A percentile compares a stretch with the other conserved stretches of the same genome.
Conservation (phyloP, 306 rosid species). For the Rosa chinensis region DNA sequence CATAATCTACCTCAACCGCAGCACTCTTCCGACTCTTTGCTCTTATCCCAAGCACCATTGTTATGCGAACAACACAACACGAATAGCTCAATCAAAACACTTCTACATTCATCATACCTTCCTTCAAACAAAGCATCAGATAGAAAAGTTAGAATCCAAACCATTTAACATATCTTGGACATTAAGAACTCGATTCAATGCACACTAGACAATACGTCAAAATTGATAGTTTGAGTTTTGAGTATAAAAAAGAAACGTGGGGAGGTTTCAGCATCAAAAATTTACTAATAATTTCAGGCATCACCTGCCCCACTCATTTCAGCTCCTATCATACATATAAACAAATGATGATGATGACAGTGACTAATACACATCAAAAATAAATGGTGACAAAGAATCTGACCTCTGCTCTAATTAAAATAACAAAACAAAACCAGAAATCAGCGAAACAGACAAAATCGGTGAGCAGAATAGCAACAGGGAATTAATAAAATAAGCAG, state of each 20-base stretch:
- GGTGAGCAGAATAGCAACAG: conserved; percentile 13
- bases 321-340: not conserved
- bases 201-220: not conserved
- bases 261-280: conserved; percentile 10
- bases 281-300: conserved; percentile 5
- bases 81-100: conserved; percentile 24
- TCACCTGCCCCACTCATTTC: conserved; percentile 26
- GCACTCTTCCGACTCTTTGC: conserved; percentile 56
- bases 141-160: not conserved
- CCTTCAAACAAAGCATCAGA: conserved; percentile 18
- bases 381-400: conserved; percentile 19
- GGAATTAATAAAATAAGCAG: conserved; percentile 7
- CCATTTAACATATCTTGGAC: not conserved
- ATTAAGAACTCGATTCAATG: not conserved
- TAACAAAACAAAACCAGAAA: conserved; percentile 16
- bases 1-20: conserved; percentile 51
- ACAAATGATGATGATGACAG: not conserved
- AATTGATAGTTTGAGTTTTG: not conserved
- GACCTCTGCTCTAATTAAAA: not conserved
- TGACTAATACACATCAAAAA: not conserved
- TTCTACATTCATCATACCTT: conserved; percentile 38
- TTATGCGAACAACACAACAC: not conserved
- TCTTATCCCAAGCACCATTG: conserved; percentile 84
- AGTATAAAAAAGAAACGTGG: conserved; percentile 35
- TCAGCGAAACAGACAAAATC: not conserved